Evolutionary conservation across 208 protist genomes (phyloP).

Genomic region (Borovskyia barvae): DNA sequence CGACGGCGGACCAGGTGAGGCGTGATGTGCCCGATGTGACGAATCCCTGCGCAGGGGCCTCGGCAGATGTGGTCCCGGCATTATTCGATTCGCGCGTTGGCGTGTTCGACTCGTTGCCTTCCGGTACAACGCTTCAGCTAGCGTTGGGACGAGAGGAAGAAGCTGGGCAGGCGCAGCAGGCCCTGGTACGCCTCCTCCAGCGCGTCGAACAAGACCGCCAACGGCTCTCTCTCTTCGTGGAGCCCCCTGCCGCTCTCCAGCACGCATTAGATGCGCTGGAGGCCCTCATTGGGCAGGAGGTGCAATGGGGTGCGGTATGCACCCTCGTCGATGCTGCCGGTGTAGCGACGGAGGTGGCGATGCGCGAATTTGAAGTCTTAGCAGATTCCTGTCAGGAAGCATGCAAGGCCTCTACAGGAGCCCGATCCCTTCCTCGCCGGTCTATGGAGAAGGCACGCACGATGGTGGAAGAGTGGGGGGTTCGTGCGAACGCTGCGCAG

Average conservation of each 20-base stretch:
- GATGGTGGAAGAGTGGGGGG: slow-evolving; percentile 9
- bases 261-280: slow-evolving; percentile 21
- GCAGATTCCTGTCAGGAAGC: slow-evolving; percentile 16
- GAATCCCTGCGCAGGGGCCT: slow-evolving; percentile 2
- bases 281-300: slow-evolving; percentile 1
- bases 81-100: slow-evolving; percentile 12
- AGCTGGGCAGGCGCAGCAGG: slow-evolving; percentile 23
- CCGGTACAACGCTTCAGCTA: slow-evolving; percentile 19
- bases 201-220: slow-evolving; percentile 15
- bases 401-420: slow-evolving; percentile 12
- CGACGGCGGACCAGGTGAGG: slow-evolving; percentile 29
- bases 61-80: not conserved
- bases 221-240: slow-evolving; percentile 7
- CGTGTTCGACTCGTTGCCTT: slow-evolving; percentile 22
- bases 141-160: slow-evolving; percentile 24
- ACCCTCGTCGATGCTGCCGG: not conserved
- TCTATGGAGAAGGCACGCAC: not conserved
- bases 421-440: not conserved
- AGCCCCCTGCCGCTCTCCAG: slow-evolving; percentile 11
- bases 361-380: not conserved
- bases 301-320: slow-evolving; percentile 1
- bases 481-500: slow-evolving; percentile 7
- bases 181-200: slow-evolving; percentile 16
- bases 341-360: slow-evolving; percentile 7
- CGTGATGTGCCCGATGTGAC: slow-evolving; percentile 49